Conservation (phyloP, 2,329 filamentous ascomycete genomes). For the Helotiales sp. region DNA sequence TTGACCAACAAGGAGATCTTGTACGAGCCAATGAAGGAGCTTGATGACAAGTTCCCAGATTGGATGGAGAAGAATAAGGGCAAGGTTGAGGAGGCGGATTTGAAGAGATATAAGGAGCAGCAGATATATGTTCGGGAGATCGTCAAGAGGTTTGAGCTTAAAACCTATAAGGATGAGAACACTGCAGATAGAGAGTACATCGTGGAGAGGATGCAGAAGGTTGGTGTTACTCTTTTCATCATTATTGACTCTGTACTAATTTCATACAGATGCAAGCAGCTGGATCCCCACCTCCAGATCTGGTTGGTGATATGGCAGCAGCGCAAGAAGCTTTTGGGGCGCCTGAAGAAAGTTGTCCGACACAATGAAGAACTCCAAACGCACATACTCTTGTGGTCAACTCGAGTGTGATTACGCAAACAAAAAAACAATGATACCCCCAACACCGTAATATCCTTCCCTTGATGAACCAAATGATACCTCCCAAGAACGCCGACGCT, state of each 20-base stretch:
- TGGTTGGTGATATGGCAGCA: constrained; percentile 86
- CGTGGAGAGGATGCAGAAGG: constrained; percentile 97
- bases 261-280: constrained; percentile 85
- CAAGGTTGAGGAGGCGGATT: constrained; percentile 67
- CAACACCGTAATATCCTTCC: constrained; percentile 11
- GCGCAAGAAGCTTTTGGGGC: constrained; percentile 70
- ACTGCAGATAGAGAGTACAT: constrained; percentile 84
- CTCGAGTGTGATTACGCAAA: background rate
- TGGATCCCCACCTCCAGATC: constrained; percentile 84
- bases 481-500: constrained; percentile 28
- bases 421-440: constrained; percentile 10
- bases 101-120: constrained; percentile 80
- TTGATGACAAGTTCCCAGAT: constrained; percentile 85
- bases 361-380: constrained; percentile 48
- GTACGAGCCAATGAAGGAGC: constrained; percentile 98
- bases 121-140: constrained; percentile 80
- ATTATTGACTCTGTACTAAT: constrained; percentile 22
- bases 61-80: constrained; percentile 81
- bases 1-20: constrained; percentile 97
- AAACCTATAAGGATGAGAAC: constrained; percentile 79
- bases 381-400: constrained; percentile 7
- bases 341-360: constrained; percentile 62
- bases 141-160: constrained; percentile 82
- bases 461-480: constrained; percentile 7
- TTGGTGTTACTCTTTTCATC: constrained; percentile 43